These are phyloP conservation scores for Leptomonas pyrrhocoris DNA, from an alignment of 208 protist genomes.

Conservation along the genomic window DNA sequence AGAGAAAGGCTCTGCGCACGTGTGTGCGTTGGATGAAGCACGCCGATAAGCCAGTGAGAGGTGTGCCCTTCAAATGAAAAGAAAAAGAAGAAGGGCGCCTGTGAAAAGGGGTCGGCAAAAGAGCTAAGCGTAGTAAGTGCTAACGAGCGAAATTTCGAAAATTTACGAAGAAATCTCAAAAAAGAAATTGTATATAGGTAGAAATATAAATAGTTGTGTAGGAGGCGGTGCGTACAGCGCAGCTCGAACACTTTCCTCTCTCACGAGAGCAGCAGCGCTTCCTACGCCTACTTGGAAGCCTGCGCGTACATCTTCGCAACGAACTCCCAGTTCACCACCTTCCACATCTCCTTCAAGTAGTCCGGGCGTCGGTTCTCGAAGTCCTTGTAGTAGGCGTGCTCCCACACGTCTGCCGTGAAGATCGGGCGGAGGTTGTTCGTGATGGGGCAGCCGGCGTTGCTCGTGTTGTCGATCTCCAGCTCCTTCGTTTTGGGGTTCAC, in stretches of 20 bases:
- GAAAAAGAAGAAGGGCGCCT: too few species aligned
- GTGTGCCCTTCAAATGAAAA: too few species aligned
- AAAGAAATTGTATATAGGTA: neutral
- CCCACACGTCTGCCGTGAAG: slow-evolving; percentile 93
- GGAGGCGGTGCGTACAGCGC: too few species aligned
- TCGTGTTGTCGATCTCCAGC: slow-evolving; percentile 89
- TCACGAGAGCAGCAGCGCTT: neutral
- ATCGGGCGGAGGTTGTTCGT: slow-evolving; percentile 74
- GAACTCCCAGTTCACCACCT: slow-evolving; percentile 90
- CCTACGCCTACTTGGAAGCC: slow-evolving; percentile 41
- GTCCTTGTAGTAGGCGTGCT: slow-evolving; percentile 96
- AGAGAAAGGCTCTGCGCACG: too few species aligned
- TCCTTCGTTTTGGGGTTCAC: slow-evolving; percentile 72
- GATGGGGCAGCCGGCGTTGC: slow-evolving; percentile 90
- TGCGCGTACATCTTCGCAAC: slow-evolving; percentile 59
- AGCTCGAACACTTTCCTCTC: neutral
- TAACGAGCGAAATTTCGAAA: slow-evolving; percentile 4
- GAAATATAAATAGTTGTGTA: too few species aligned
- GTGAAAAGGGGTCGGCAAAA: too few species aligned
- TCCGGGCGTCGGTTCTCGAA: slow-evolving; percentile 91
- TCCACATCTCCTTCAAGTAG: slow-evolving; percentile 91
- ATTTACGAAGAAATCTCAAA: slow-evolving; percentile 1
- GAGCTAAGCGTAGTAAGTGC: slow-evolving; percentile 16
- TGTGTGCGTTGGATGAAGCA: too few species aligned
- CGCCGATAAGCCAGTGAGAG: too few species aligned